Base-by-base conservation (phyloP, 2,329 filamentous ascomycete species). In the Helicocarpus griseus region DNA sequence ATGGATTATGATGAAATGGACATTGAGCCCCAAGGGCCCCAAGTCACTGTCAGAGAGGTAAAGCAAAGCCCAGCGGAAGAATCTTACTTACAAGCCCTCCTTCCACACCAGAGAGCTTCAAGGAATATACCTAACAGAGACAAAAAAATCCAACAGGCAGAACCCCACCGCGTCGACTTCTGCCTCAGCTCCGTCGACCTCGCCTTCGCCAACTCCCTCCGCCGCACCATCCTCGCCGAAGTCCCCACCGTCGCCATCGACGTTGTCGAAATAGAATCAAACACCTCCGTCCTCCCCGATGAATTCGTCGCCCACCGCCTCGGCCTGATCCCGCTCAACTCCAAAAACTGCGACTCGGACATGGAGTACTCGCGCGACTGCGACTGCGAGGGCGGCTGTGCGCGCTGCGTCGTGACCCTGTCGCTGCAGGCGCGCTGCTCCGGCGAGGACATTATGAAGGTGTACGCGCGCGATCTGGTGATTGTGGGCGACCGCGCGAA, bases 271-370 rank as follows among this genome's bases (percentile, higher is more conserved):
- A 84, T 97, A 57, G 81, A 88, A 68, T 93, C 96, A 76, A 98
- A 98, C 76, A 97, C 91, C 49, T 95, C 89, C 4, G 89, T 98
- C 39, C 93, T 98, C 62, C 91, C 96, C 68, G 93, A 98, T 66
- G 93, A 98, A 74, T 91, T 98, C 5, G 82, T 98, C 51, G 85
- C 90, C 14, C 87, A 91, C 68, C 81, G 93, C 41, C 77, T 98
- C 29, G 93, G 93, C 54, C 81, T 98, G 41, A 86, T 98, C 50
- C 93, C 93, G 19, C 85, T 98, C 61, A 86, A 84, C 87, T 91
- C 63, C 89, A 95, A 87, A 63, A 86, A 87, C 64, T 84, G 91
- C 61, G 87, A 90, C 58, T 79, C 85, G 61, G 77, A 83, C 48
- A 79, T 97, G 56, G 78, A 86, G 57, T 95, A 95, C 73, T 86